Base-by-base conservation (phyloP, 1,139 yeast species). In the Ogataea hybrid region DNA sequence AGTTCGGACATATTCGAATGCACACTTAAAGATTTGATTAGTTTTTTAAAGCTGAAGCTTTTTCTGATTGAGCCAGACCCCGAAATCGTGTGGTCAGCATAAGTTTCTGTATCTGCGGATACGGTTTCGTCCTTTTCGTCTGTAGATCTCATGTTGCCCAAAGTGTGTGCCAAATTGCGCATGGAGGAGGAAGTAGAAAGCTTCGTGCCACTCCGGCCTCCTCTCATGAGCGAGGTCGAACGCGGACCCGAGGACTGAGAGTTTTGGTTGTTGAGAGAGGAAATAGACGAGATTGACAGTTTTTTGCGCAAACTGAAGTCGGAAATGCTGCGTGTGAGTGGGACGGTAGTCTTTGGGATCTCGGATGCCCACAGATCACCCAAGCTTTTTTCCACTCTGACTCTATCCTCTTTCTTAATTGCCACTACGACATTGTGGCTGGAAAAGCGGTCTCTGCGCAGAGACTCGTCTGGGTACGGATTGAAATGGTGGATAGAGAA, bases 301-400 rank as follows among this genome's bases (percentile, higher is more conserved):
- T 48, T 50, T 21, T 47, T 44, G 21, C 44, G 38, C 27, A 50
- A 17, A 21, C 42, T 37, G 29, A 50, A 50, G 30, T 47, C 51
- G 6, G 54, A 50, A 7, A 43, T 41, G 20, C 52, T 48, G 30
- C 51, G 38, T 2, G 44, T 37, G 23, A 49, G 33, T 3, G 41
- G 46, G 21, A 40, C 43, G 14, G 35, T 35, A 11, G 44, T 33
- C 11, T 32, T 34, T n/a, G 52, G 51, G 25, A 52, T 37, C 7
- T 49, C 46, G 5, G 43, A 30, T 14, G 45, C 40, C 54, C 54
- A 52, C 17, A 52, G 42, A 10, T 38, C 42, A 9, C 32, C 28
- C 21, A 51, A 35, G 2, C 25, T 25, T 15, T 37, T 46, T 32
- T 52, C 54, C 16, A 34, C 15, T 5, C 39, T 25, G 9, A 48